Percentiles rank a stretch among this genome's conserved stretches.
Evolutionary conservation across 805 yeast genomes (phyloP).

Genomic region (Metschnikowia noctiluminum): DNA sequence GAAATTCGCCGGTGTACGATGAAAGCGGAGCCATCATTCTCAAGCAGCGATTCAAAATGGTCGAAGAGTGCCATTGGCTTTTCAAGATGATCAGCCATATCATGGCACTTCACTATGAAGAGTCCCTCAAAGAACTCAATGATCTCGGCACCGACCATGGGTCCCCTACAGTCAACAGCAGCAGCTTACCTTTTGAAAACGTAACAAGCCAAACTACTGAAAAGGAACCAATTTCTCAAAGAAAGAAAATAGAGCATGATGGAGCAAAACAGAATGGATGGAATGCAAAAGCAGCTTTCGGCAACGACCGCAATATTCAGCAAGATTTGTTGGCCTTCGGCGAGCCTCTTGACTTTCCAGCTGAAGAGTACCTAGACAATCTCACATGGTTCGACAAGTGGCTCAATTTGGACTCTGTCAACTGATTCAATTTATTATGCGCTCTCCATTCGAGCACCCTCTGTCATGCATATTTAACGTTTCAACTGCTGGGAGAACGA

Average conservation of each 20-base stretch:
- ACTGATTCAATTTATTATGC: no score
- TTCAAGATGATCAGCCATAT: constrained; percentile 53
- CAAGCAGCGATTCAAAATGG: constrained; percentile 46
- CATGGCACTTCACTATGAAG: constrained; percentile 42
- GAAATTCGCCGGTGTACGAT: constrained; percentile 30
- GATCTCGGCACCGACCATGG: constrained; percentile 53
- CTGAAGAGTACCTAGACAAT: constrained; percentile 35
- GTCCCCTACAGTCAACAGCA: constrained; percentile 46
- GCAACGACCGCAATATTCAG: neutral
- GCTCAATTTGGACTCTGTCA: constrained; percentile 37
- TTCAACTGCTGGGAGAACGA: no score
- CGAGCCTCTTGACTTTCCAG: constrained; percentile 4
- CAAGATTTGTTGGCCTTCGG: constrained; percentile 5
- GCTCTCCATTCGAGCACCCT: no score
- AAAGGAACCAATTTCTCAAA: no score
- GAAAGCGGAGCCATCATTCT: constrained; percentile 29
- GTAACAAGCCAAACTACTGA: no score
- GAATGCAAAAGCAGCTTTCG: neutral
- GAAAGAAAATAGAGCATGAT: no score
- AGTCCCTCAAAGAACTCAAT: constrained; percentile 35
- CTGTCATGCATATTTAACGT: no score
- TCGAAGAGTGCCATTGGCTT: constrained; percentile 61
- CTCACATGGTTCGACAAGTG: constrained; percentile 57
- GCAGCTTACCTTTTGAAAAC: constrained; percentile 31
- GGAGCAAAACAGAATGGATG: neutral